Conservation (phyloP, 202 grass and related monocot genomes). For the Schoenoplectus tabernaemontani region DNA sequence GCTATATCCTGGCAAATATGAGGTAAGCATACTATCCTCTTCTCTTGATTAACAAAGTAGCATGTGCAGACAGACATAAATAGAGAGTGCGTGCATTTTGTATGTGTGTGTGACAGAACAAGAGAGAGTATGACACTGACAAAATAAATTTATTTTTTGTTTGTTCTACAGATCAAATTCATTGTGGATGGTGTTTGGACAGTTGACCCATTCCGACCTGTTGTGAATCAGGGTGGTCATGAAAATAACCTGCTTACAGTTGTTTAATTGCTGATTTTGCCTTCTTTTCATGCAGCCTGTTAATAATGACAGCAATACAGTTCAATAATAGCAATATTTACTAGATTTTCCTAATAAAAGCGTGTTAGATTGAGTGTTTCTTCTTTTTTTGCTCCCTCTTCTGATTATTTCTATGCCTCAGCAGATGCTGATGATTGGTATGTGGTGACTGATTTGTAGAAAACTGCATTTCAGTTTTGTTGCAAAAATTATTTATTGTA, state of each 20-base stretch:
- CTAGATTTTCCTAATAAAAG: no score
- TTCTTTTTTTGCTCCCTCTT: not conserved
- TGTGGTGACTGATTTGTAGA: not conserved
- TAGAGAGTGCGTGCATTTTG: not conserved
- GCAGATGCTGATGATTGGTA: not conserved
- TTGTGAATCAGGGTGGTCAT: constrained; percentile 52
- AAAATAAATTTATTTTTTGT: not conserved
- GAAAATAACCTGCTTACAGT: constrained; percentile 91
- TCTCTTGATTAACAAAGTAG: not conserved
- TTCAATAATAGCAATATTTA: no score
- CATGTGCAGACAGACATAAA: not conserved
- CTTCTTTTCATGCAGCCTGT: constrained; percentile 32
- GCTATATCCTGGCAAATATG: constrained; percentile 87
- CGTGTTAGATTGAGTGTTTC: not conserved
- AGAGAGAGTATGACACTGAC: no score
- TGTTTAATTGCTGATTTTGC: constrained; percentile 31
- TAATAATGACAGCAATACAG: constrained; percentile 22
- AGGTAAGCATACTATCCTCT: constrained; percentile 36
- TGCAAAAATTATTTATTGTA: constrained; percentile 43
- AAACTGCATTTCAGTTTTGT: not conserved
- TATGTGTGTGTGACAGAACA: no score
- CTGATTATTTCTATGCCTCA: not conserved
- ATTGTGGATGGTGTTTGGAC: constrained; percentile 95
- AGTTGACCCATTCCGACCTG: constrained; percentile 69
- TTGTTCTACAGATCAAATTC: constrained; percentile 76